Evolutionary conservation across 176 grass and related monocot genomes (phyloP).

Genomic region (Areca catechu): DNA sequence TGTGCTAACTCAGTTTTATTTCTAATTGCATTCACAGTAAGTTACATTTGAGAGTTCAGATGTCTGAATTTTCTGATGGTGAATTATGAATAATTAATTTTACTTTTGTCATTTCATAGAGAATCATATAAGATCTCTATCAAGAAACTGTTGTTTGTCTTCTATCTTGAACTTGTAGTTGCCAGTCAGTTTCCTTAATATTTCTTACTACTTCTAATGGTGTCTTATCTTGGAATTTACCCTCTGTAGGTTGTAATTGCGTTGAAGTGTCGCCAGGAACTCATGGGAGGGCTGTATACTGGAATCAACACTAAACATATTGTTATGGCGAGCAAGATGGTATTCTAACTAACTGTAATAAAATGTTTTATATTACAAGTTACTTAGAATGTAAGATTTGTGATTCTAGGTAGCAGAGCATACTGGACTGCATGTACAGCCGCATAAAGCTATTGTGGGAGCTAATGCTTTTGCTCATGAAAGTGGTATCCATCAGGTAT

Average conservation of each 20-base stretch:
- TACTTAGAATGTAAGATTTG: background rate
- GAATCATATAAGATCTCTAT: too few species aligned
- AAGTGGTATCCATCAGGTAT: conserved; percentile 99
- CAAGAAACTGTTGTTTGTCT: too few species aligned
- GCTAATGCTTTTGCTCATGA: conserved; percentile 99
- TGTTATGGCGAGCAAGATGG: conserved; percentile 90
- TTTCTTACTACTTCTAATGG: background rate
- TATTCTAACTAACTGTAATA: conserved; percentile 8
- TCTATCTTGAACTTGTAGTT: too few species aligned
- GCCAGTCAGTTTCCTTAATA: background rate
- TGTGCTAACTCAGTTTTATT: too few species aligned
- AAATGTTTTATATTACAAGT: conserved; percentile 1
- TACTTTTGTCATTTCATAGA: too few species aligned
- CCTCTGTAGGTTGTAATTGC: conserved; percentile 71
- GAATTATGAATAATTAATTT: too few species aligned
- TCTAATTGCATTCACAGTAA: too few species aligned
- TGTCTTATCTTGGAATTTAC: background rate
- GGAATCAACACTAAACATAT: conserved; percentile 86
- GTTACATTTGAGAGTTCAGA: too few species aligned
- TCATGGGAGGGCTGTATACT: conserved; percentile 74
- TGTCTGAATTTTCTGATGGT: too few species aligned
- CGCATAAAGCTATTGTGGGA: conserved; percentile 98
- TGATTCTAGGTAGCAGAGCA: conserved; percentile 84
- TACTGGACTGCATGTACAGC: conserved; percentile 81
- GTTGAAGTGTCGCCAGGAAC: conserved; percentile 69